Evolutionary conservation across 2,329 filamentous ascomycete species (phyloP).

Genomic region (Biscogniauxia marginata): DNA sequence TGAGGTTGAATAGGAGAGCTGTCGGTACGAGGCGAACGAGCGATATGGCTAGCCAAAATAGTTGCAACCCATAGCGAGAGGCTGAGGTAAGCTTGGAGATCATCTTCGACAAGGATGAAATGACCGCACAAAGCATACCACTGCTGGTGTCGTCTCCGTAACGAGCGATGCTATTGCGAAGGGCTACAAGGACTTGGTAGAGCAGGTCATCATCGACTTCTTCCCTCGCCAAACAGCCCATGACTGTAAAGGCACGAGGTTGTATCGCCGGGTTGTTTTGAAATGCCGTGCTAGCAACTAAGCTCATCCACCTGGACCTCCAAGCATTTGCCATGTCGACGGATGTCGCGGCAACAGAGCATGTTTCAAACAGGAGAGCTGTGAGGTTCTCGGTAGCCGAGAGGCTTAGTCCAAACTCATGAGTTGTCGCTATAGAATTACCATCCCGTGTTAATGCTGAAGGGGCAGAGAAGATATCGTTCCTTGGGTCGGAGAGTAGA

Average conservation of each 20-base stretch:
- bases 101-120: constrained; percentile 68
- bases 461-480: constrained; percentile 56
- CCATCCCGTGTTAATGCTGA: constrained; percentile 48
- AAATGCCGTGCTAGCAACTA: constrained; percentile 70
- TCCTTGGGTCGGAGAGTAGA: constrained; percentile 57
- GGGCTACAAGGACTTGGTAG: constrained; percentile 68
- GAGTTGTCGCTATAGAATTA: constrained; percentile 51
- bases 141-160: constrained; percentile 63
- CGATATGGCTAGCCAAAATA: constrained; percentile 70
- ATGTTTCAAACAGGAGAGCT: constrained; percentile 61
- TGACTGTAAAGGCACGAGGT: constrained; percentile 66
- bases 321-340: constrained; percentile 66
- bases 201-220: constrained; percentile 70
- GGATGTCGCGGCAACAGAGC: constrained; percentile 61
- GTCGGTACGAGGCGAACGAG: constrained; percentile 61
- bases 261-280: constrained; percentile 72
- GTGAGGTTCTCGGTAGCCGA: constrained; percentile 61
- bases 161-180: constrained; percentile 63
- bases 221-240: constrained; percentile 69
- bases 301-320: constrained; percentile 71
- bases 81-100: constrained; percentile 66
- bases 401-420: constrained; percentile 52
- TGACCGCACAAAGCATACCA: constrained; percentile 68
- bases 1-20: constrained; percentile 61
- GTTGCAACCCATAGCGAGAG: constrained; percentile 65